Base-by-base conservation (phyloP, 1,139 yeast genomes). In the Starmera stellimalicola region DNA sequence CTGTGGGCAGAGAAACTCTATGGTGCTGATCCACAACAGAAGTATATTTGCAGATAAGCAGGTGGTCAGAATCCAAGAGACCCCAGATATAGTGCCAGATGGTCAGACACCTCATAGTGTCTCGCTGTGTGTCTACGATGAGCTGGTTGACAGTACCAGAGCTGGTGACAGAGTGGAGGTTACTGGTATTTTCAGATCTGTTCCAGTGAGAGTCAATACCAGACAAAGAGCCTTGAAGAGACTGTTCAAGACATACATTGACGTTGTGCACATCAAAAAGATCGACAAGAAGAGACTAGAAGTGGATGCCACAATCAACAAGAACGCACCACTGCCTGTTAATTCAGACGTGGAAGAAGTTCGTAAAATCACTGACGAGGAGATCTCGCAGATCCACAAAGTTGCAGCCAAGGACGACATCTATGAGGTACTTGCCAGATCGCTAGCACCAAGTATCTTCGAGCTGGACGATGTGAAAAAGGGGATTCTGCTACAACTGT, bases 101-200 rank as follows among this genome's bases (percentile, higher is more conserved):
- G 99, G 99, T 16, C 98, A 91, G 58, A 91, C 98, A 4, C 98
- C 99, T 3, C 98, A 91, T 55, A 80, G 96, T 10, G 85, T 91
- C 36, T 85, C 95, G 10, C 65, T 91, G 25, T 87, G 96, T 63
- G 94, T 85, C 4, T 91, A 91, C 52, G 99, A 93, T 57, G 98
- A 93, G 54, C 66, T 91, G 42, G 98, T 91, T 2, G 99, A 91
- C 55, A 70, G 83, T 35, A 82, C 94, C 53, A 73, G 95, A 50
- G 97, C 98, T 12, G 99, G 99, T 66, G 99, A 91, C 57, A 71
- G 97, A 42, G 73, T 93, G 32, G 95, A 88, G 56, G 94, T 88
- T 16, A 85, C 96, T 43, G 98, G 98, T 41, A 81, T 93, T 27
- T 93, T 87, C 63, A 72, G 96, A 54, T 84, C 95, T 0, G 73